phyloP scores from a whole-genome alignment of 1,284 basidiomycete species.

The Anthracocystis setariae region DNA sequence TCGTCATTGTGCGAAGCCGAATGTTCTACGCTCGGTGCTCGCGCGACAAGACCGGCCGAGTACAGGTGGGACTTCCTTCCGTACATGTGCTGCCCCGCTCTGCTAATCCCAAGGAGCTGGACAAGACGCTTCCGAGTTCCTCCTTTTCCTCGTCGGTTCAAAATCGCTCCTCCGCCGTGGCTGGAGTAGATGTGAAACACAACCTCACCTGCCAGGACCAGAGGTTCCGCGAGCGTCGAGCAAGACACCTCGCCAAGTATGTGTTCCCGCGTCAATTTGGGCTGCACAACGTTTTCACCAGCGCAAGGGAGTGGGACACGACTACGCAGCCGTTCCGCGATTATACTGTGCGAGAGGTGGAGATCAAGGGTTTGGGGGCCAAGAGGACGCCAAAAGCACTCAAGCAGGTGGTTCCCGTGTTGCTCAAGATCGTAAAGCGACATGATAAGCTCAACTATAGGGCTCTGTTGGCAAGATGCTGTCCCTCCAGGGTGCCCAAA shows the following conservation, averaged over 20 bases:
- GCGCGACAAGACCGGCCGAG: constrained; percentile 70
- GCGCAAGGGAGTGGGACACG: constrained; percentile 33
- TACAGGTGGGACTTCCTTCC: constrained; percentile 75
- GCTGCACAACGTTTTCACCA: constrained; percentile 74
- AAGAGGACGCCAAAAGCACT: constrained; percentile 79
- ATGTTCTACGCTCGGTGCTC: constrained; percentile 78
- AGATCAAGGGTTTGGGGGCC: constrained; percentile 72
- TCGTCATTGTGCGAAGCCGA: constrained; percentile 73
- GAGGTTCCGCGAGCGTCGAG: constrained; percentile 53
- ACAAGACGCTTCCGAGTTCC: constrained; percentile 27
- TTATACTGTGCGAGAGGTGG: constrained; percentile 75
- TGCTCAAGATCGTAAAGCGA: constrained; percentile 76
- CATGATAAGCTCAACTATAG: constrained; percentile 79
- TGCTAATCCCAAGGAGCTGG: constrained; percentile 22
- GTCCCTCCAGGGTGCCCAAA: constrained; percentile 77
- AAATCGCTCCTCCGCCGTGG: not conserved
- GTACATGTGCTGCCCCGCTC: constrained; percentile 68
- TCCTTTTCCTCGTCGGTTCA: constrained; percentile 3
- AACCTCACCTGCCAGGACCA: constrained; percentile 1
- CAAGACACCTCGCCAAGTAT: constrained; percentile 79
- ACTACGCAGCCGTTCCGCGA: constrained; percentile 70
- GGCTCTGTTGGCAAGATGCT: constrained; percentile 75
- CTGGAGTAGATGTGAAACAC: constrained; percentile 1
- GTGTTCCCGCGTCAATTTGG: constrained; percentile 83
- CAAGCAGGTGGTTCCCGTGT: constrained; percentile 72